These are phyloP conservation scores for Nigrospora oryzae DNA, from an alignment of 2,329 filamentous ascomycete genomes.

Conservation along the genomic window DNA sequence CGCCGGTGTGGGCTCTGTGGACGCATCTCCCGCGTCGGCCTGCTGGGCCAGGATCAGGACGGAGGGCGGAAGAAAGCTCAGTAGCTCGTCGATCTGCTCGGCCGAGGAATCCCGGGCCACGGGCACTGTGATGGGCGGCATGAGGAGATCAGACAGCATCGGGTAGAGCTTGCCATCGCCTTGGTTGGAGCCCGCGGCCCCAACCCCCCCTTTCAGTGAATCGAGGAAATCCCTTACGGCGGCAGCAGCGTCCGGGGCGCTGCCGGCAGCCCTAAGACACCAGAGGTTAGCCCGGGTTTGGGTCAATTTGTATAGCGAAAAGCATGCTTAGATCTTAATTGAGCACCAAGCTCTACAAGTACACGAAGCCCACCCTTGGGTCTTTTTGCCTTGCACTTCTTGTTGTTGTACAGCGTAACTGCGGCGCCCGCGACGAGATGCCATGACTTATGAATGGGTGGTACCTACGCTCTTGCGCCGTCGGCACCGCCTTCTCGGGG, in stretches of 20 bases:
- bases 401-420: not conserved
- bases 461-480: slow-evolving; percentile 98
- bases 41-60: slow-evolving; percentile 71
- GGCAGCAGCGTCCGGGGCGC: slow-evolving; percentile 60
- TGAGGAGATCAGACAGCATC: slow-evolving; percentile 77
- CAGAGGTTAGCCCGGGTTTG: slow-evolving; percentile 31
- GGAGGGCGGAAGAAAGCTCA: slow-evolving; percentile 69
- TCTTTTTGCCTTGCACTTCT: not conserved
- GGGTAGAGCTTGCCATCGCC: slow-evolving; percentile 62
- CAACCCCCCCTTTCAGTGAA: slow-evolving; percentile 58
- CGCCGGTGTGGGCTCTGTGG: slow-evolving; percentile 59
- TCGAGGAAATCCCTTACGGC: slow-evolving; percentile 84
- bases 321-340: not conserved
- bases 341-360: slow-evolving; percentile 2
- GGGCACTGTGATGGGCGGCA: slow-evolving; percentile 68
- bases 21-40: slow-evolving; percentile 45
- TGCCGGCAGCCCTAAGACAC: slow-evolving; percentile 47
- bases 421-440: too few species aligned
- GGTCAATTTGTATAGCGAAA: not conserved
- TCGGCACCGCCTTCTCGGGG: slow-evolving; percentile 90
- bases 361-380: not conserved
- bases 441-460: not conserved
- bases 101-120: slow-evolving; percentile 60
- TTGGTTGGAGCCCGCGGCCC: slow-evolving; percentile 25
- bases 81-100: slow-evolving; percentile 62